Evolutionary conservation across 306 rosid species (phyloP), one percentile per base, ranked within the genome.

Genomic region (Aeschynomene evenia): DNA sequence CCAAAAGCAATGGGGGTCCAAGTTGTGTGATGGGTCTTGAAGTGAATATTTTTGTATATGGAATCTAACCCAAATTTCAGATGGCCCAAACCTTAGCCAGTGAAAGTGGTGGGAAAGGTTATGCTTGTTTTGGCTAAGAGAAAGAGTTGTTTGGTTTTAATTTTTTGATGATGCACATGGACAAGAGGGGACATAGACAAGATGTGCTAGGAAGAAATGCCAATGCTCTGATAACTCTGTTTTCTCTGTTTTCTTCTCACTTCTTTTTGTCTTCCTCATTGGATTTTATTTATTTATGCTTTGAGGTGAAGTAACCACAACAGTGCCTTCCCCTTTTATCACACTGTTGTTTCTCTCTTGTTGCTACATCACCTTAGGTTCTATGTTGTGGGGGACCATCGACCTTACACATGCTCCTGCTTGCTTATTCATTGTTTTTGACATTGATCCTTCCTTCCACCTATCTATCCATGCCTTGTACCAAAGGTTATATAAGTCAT

Each of bases 111-210:
- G 15, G 4, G 51, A 68, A 19, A 15, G 20, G 14, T 45, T 45
- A 12, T 45, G 20, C 51, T 4, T 5, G 56, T 55, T n/a, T 4
- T 67, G 74, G 84, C 72, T 66, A 66, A 81, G 75, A 76, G 56
- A 28, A 55, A 65, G 53, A n/a, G n/a, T n/a, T n/a, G n/a, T n/a
- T n/a, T n/a, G n/a, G n/a, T n/a, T n/a, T n/a, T n/a, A n/a, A n/a
- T n/a, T n/a, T n/a, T n/a, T n/a, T n/a, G n/a, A n/a, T n/a, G n/a
- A n/a, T n/a, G n/a, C n/a, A n/a, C n/a, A n/a, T n/a, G n/a, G n/a
- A n/a, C n/a, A n/a, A n/a, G n/a, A n/a, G 86, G 89, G 71, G 88
- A 91, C 86, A 86, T 45, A 63, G 93, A 91, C 82, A 88, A 80
- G 78, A 42, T 78, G 77, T 86, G 91, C 74, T 61, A 54, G 54